Base-by-base conservation (phyloP, 192 early-diverging fungal species). In the Gaertneriomyces sp. region DNA sequence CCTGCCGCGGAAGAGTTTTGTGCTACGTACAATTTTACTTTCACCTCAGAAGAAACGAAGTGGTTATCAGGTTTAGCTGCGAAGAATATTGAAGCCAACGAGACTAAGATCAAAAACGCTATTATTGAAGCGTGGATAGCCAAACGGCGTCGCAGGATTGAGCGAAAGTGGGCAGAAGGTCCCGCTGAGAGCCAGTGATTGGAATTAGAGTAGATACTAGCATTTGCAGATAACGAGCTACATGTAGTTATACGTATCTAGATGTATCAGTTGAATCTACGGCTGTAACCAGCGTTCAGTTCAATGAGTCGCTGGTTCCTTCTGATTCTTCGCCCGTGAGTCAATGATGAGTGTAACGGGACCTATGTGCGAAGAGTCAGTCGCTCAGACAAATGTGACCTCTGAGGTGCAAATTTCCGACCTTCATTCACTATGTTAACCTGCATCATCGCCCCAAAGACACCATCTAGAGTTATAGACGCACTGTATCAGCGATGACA, bases 391-490 rank as follows among this genome's bases (percentile, higher is more conserved):
- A 50, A 5, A 5, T 50, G 39, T 12, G 16, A 11, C 42, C 33
- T n/a, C 42, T 46, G 42, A 46, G 6, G 43, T 12, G n/a, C 14
- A 41, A 41, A 17, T 39, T 20, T 54, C 17, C 11, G 19, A 56
- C 80, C 76, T 41, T 98, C 93, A 72, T 98, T 98, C 8, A 86
- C 80, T 72, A 94, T 80, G 10, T 79, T 79, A 17, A 98, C 96
- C 49, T 85, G 65, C 96, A 98, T 98, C 96, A 96, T 98, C 5
- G 91, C 96, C 3, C 94, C 94, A 78, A 98, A 98, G 60, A 84
- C 81, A 5, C 94, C 96, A 76, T 87, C 90, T 88, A 59, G 8
- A 9, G 7, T 43, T n/a, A 17, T 0, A 25, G 5, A 75, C 38
- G 19, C 17, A 38, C 33, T 25, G 39, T 58, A 46, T 55, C 16